Evolutionary conservation across 306 rosid species (phyloP), one percentile per base, ranked within the genome.

Genomic region (Vigna angularis): DNA sequence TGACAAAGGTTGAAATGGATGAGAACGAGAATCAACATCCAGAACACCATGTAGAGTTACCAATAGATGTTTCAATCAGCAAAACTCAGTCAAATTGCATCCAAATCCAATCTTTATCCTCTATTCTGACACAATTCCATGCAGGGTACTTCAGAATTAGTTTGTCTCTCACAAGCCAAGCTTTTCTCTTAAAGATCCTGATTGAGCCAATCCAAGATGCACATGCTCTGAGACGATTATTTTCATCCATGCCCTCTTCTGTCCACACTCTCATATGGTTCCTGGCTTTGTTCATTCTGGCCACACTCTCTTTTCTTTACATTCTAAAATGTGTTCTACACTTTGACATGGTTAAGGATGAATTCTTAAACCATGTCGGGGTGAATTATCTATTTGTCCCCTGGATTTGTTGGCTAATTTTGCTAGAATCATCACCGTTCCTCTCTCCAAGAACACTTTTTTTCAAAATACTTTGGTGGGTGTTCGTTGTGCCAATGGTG

Each of bases 141-240:
- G 93, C 93, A 77, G 91, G 93, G 55, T 87, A 84, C 76, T 89
- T 89, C 45, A 85, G 88, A 55, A 87, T 89, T 49, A 84, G 82
- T 50, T 47, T 87, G 5, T 75, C 93, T 3, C 84, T 89, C 24
- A 84, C 86, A 1, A 79, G 88, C 65, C 91, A 89, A 74, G 84
- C 91, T 59, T 76, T 89, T 6, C 49, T 87, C 67, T 87, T 89
- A 87, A 87, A 85, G 74, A 74, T 71, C 61, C 82, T 81, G 22
- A 78, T 78, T 9, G 51, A 74, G 34, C 83, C 87, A 73, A 80
- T 84, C 58, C 78, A 79, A 62, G 81, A 80, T 57, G 81, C 84
- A 22, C 68, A 67, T 63, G 15, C 77, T 50, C 74, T 74, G 5
- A 40, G 88, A 45, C 72, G n/a, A 26, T 4, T 87, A 67, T 84